These are phyloP conservation scores for Termitomyces bulborhizus DNA, from an alignment of 768 basidiomycete species.

Conservation along the genomic window DNA sequence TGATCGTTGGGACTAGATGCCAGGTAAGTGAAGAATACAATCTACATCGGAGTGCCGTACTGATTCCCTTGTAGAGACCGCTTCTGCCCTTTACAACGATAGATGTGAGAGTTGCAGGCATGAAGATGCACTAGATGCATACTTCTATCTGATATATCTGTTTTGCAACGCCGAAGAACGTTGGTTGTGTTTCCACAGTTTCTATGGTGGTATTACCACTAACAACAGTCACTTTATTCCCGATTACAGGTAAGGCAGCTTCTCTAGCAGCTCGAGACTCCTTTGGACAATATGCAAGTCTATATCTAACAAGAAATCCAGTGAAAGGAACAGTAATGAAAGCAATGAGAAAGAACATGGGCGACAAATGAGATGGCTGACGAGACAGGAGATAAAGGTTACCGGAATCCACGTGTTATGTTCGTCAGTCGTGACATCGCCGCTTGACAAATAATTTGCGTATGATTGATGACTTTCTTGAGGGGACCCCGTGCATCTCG, in stretches of 20 bases:
- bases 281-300: slow-evolving; percentile 15
- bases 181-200: slow-evolving; percentile 1
- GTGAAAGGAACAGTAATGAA: slow-evolving; percentile 14
- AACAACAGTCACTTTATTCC: not conserved
- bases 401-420: too few species aligned
- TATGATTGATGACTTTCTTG: not conserved
- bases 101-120: not conserved
- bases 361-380: not conserved
- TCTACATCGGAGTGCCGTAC: slow-evolving; percentile 2
- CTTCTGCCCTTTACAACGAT: slow-evolving; percentile 4
- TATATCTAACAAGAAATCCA: slow-evolving; percentile 16
- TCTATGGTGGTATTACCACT: not conserved
- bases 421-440: too few species aligned
- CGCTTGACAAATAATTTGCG: too few species aligned
- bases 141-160: slow-evolving; percentile 13
- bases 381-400: too few species aligned
- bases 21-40: not conserved
- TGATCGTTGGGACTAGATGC: slow-evolving; percentile 11
- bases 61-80: slow-evolving; percentile 13
- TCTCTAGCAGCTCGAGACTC: not conserved
- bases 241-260: not conserved
- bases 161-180: slow-evolving; percentile 5
- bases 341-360: slow-evolving; percentile 1
- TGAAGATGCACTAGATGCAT: not conserved
- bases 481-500: not conserved